Percentiles rank a stretch among this genome's conserved stretches.
phyloP scores from a whole-genome alignment of 1,284 basidiomycete species.

The Microbotryum lychnidis-dioicae region DNA sequence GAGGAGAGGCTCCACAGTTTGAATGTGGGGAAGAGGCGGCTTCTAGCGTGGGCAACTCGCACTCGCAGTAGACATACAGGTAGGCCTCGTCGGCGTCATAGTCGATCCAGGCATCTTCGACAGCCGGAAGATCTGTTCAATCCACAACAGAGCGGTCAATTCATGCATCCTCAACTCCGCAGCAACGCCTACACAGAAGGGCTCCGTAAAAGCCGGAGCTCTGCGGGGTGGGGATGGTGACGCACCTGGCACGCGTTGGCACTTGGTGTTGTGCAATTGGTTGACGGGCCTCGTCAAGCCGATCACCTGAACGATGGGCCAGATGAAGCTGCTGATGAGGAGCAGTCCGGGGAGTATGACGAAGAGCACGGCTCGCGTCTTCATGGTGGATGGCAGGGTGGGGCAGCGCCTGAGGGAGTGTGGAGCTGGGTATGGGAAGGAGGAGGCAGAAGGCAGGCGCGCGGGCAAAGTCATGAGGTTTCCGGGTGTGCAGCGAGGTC shows the following conservation, averaged over 20 bases:
- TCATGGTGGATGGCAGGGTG: conserved; percentile 1
- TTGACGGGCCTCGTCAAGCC: conserved; percentile 1
- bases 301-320: conserved; percentile 2
- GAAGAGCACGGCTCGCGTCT: neutral
- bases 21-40: neutral
- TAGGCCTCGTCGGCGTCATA: conserved; percentile 11
- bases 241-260: conserved; percentile 16
- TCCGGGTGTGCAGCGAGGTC: too few relatives aligned
- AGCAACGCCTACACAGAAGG: neutral
- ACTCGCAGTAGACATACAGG: conserved; percentile 3
- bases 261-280: conserved; percentile 17
- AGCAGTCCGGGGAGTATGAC: neutral
- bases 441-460: too few relatives aligned
- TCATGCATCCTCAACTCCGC: neutral
- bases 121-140: conserved; percentile 8
- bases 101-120: conserved; percentile 25
- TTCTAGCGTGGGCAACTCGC: neutral
- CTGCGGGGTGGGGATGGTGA: neutral
- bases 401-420: neutral
- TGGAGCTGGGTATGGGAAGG: neutral
- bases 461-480: too few relatives aligned
- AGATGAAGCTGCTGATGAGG: neutral
- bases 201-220: neutral
- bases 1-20: too few relatives aligned
- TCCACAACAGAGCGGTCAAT: neutral